Base-by-base conservation (phyloP, 2,329 filamentous ascomycete species). In the Fusarium devonianum region DNA sequence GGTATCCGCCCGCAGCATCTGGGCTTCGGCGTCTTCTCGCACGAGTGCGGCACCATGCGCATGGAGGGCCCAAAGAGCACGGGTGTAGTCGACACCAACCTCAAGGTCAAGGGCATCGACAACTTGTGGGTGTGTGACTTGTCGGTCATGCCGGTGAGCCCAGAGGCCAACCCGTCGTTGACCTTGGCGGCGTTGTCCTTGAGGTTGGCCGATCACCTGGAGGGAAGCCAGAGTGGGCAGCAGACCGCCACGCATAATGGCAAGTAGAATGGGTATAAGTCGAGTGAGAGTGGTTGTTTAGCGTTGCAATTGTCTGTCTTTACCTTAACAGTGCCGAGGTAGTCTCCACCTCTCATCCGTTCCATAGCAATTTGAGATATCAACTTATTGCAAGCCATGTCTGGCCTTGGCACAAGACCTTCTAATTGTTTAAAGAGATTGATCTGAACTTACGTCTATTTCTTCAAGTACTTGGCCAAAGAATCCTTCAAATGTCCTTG, bases 71-170 rank as follows among this genome's bases (percentile, higher is more conserved):
- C 55, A 0, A 34, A 40, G 0, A 30, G 44, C 0, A 1, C 22
- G 4, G 56, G 56, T 0, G 56, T 59, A 0, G 56, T 60, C 0
- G 52, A 60, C 9, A 16, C 30, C 0, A 14, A 60, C 4, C 32
- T 60, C 2, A 47, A 53, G 28, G 51, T 60, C 1, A 56, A 60
- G 23, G 51, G 46, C 0, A 1, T 60, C 1, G 40, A 50, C 5
- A 60, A 60, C 8, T 8, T 60, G 0, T 60, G 56, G 56, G 22
- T 53, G 2, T 60, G 55, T 4, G 56, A 60, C 30, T 16, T 60
- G n/a, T 60, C 55, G 0, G 40, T 60, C 4, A 6, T 60, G 1
- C 56, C 56, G 9, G 51, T 56, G 3, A 59, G 56, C 12, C 33
- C 55, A 0, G 56, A 60, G 32, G 56, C 55, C 9, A 60, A 60